Evolutionary conservation across 208 protist species (phyloP).

Genomic region (Acanthamoeba royreba): DNA sequence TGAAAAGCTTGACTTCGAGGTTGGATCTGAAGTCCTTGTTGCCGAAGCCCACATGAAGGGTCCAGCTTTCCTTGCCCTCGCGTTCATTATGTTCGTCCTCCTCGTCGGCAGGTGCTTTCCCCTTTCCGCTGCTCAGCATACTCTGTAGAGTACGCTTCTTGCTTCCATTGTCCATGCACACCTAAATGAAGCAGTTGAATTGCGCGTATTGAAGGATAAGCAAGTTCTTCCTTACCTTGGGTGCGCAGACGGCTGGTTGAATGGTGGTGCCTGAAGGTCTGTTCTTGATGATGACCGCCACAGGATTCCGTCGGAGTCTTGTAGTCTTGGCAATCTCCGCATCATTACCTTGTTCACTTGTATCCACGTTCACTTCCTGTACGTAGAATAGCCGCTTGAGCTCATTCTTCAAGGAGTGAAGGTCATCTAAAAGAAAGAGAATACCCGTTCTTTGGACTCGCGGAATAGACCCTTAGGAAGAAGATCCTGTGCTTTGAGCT

Average conservation of each 20-base stretch:
- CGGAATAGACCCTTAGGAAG: conserved; percentile 9
- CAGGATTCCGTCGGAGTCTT: neutral
- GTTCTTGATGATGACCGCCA: neutral
- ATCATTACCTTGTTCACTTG: neutral
- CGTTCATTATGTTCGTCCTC: neutral
- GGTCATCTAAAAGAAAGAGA: neutral
- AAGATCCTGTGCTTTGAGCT: neutral
- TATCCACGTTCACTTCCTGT: neutral
- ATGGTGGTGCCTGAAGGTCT: neutral
- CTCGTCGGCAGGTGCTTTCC: neutral
- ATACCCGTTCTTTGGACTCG: neutral
- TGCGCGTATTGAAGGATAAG: neutral
- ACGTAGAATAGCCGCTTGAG: neutral
- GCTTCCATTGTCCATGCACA: neutral
- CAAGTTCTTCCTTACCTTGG: too few species aligned
- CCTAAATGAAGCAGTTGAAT: neutral
- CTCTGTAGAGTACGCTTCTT: neutral
- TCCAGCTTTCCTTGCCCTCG: neutral
- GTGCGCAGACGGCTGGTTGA: neutral
- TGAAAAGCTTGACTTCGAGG: neutral
- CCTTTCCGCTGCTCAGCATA: neutral
- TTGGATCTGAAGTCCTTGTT: conserved; percentile 19
- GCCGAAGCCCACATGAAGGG: neutral
- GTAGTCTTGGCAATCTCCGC: neutral
- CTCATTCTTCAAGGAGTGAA: neutral